phyloP scores from a whole-genome alignment of 2,329 filamentous ascomycete genomes.

The Phaeosphaeriaceae sp. region DNA sequence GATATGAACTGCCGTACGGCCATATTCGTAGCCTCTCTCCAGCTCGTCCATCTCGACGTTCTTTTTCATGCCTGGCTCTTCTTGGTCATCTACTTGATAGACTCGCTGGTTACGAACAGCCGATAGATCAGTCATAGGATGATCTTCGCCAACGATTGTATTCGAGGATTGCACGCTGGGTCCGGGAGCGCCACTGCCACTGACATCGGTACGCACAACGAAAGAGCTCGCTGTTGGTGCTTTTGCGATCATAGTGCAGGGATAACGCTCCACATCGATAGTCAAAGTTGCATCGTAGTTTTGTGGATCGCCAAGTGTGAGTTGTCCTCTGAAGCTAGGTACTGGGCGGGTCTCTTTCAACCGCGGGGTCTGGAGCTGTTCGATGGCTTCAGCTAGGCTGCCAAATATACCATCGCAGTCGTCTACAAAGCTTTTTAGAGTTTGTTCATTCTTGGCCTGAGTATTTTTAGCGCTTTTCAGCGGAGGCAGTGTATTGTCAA shows the following conservation, averaged over 20 bases:
- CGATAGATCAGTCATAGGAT: conserved; percentile 58
- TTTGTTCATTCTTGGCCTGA: conserved; percentile 73
- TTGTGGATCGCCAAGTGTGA: conserved; percentile 80
- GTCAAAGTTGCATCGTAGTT: conserved; percentile 76
- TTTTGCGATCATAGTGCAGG: conserved; percentile 79
- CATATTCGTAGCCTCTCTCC: conserved; percentile 94
- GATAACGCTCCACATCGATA: conserved; percentile 91
- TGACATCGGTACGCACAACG: conserved; percentile 60
- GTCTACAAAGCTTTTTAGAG: conserved; percentile 70
- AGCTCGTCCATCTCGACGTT: conserved; percentile 84
- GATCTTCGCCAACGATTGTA: conserved; percentile 53
- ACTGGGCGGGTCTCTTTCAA: conserved; percentile 79
- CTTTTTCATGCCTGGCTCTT: conserved; percentile 76
- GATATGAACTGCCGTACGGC: conserved; percentile 88
- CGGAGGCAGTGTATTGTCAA: conserved; percentile 1
- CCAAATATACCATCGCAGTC: conserved; percentile 75
- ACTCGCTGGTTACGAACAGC: conserved; percentile 78
- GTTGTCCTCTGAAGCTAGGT: conserved; percentile 77
- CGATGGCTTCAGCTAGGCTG: conserved; percentile 85
- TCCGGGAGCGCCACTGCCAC: conserved; percentile 50
- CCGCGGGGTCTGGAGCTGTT: conserved; percentile 77
- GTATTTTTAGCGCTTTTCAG: conserved; percentile 16
- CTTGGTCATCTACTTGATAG: conserved; percentile 81
- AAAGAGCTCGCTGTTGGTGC: conserved; percentile 81
- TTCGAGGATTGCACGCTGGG: conserved; percentile 61